phyloP scores from a whole-genome alignment of 2,329 filamentous ascomycete genomes.

The Knufia petricola region DNA sequence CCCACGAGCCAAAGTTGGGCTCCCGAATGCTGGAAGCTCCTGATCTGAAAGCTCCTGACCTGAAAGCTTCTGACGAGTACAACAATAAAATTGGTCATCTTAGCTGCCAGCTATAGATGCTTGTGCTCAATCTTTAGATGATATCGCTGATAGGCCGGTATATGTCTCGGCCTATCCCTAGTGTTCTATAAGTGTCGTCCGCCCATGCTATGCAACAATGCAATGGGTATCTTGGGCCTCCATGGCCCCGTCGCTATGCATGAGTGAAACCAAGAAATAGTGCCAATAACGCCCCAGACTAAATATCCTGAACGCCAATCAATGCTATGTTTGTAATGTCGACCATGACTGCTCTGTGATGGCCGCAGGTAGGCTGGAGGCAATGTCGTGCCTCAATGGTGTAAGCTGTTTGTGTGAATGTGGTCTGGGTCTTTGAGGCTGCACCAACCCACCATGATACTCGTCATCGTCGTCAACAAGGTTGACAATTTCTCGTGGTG shows the following conservation, averaged over 20 bases:
- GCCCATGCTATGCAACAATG: neutral
- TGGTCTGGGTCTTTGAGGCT: neutral
- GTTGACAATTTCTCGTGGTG: constrained; percentile 5
- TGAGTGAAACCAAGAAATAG: constrained; percentile 4
- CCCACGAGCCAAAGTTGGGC: no score
- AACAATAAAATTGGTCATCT: no score
- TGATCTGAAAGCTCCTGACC: neutral
- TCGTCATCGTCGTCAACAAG: constrained; percentile 1
- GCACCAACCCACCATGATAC: neutral
- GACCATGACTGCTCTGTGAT: constrained; percentile 20
- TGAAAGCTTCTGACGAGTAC: no score
- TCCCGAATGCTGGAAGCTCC: no score
- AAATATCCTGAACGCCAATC: constrained; percentile 8
- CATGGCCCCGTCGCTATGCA: constrained; percentile 6
- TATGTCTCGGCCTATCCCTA: neutral
- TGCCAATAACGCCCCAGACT: neutral
- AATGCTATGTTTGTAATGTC: constrained; percentile 16
- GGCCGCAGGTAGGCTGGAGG: neutral
- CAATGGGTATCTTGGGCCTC: constrained; percentile 8
- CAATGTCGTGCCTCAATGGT: neutral
- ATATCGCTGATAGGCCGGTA: neutral
- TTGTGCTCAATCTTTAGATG: neutral
- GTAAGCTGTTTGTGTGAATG: neutral
- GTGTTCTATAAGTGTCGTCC: constrained; percentile 1
- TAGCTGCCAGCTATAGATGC: neutral